Evolutionary conservation across 75 land plant genomes (phyloP), one percentile per base, ranked within the genome.

Genomic region (Cupressus sempervirens): DNA sequence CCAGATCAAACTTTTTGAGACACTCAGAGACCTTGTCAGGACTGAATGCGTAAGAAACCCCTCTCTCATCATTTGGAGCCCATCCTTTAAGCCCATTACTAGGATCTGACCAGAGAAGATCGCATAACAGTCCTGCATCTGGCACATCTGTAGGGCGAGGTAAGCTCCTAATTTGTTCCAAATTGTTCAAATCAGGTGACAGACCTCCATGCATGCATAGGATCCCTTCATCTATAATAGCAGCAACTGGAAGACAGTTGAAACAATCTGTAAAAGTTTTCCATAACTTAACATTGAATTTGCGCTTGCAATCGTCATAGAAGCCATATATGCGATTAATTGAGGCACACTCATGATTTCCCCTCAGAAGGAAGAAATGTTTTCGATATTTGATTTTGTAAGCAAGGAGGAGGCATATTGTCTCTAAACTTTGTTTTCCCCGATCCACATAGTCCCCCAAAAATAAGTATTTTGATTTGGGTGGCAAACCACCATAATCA

Each of bases 151-250:
- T 89, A 70, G 92, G 92, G 15, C 92, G 88, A 32, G 89, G 4
- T 41, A 90, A 75, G 18, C 50, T 88, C 79, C 65, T 81, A 8
- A 90, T 88, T 76, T 88, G 87, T 35, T 90, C 91, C 90, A 90
- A 88, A 67, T 36, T 90, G n/a, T 54, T 85, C 85, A 90, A 53
- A 18, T 91, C 91, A 16, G 91, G 92, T 52, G 92, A 91, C 68
- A 91, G 92, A 30, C 92, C 92, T 56, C 92, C 92, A 86, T 91
- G 92, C 92, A 91, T 91, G 88, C 92, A 91, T 38, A 91, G 91
- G 72, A 91, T 87, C 91, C 87, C 89, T 82, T 91, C 92, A 77
- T 89, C 92, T 23, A 91, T 89, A 35, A 91, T 68, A 45, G 92
- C 92, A 83, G 92, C 91, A 43, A 91, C 92, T 36, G 92, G 92